Conservation (phyloP, 2,329 filamentous ascomycete genomes). For the Penicillium brasilianum region DNA sequence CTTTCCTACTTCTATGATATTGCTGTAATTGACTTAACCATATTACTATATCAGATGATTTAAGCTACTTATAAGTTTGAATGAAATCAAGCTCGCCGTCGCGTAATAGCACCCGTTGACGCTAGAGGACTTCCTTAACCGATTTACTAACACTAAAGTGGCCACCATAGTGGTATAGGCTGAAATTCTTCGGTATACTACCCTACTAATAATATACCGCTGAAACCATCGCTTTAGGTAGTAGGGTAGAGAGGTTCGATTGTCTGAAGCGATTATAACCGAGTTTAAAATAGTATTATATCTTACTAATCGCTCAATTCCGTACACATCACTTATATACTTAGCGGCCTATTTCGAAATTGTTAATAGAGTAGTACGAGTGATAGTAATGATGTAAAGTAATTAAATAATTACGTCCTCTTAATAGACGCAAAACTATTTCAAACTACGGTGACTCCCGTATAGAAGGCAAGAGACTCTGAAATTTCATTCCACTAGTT, state of each 20-base stretch:
- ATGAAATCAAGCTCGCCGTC: conserved; percentile 1
- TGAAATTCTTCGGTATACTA: conserved; percentile 14
- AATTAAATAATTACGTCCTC: conserved; percentile 18
- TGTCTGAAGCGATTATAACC: conserved; percentile 14
- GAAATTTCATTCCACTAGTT: conserved; percentile 17
- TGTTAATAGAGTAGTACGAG: background rate
- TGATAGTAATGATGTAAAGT: background rate
- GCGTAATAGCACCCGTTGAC: conserved; percentile 14
- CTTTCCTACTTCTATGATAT: conserved; percentile 22
- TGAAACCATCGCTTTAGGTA: conserved; percentile 16
- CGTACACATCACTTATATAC: conserved; percentile 19
- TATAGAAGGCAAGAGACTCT: conserved; percentile 17
- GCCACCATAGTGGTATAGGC: conserved; percentile 19
- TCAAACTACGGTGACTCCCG: background rate
- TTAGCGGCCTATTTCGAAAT: conserved; percentile 21
- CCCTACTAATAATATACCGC: conserved; percentile 21
- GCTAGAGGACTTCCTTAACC: conserved; percentile 12
- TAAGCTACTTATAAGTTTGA: no score
- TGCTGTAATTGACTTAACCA: no score
- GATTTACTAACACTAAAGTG: conserved; percentile 15
- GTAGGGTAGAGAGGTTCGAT: conserved; percentile 3
- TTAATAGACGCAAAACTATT: conserved; percentile 13
- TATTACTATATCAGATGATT: no score
- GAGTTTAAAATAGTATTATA: conserved; percentile 20
- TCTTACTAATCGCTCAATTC: conserved; percentile 14